A percentile compares a stretch with the other conserved stretches of the same genome.
Conservation (phyloP, 495 filamentous ascomycete genomes). For the Xylaria intraflava region DNA sequence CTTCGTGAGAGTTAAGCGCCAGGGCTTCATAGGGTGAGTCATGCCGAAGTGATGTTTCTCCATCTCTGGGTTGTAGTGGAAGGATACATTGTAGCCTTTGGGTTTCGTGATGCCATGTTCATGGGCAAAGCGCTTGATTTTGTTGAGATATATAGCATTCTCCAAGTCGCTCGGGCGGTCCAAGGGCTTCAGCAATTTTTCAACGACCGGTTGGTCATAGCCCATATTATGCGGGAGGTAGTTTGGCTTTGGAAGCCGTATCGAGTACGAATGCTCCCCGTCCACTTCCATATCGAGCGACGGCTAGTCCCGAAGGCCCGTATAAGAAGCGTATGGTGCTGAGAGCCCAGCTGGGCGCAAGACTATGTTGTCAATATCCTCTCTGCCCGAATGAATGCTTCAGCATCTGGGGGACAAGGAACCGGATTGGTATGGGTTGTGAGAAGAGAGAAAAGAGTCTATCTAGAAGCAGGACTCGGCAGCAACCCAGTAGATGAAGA, state of each 20-base stretch:
- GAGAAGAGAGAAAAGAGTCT: too few relatives aligned
- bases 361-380: neutral
- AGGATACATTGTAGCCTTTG: conserved; percentile 85
- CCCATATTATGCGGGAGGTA: conserved; percentile 42
- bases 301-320: neutral
- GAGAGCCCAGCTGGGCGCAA: neutral
- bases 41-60: conserved; percentile 94
- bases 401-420: neutral
- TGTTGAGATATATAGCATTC: conserved; percentile 56
- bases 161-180: conserved; percentile 46
- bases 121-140: conserved; percentile 60
- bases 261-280: conserved; percentile 23
- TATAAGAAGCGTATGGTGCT: neutral
- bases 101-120: conserved; percentile 70
- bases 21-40: conserved; percentile 97
- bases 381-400: neutral
- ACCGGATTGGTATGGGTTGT: too few relatives aligned
- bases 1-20: conserved; percentile 92
- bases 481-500: too few relatives aligned
- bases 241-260: conserved; percentile 42
- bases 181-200: conserved; percentile 58
- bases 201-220: conserved; percentile 51
- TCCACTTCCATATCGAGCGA: conserved; percentile 20
- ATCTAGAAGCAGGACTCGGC: too few relatives aligned
- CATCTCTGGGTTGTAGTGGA: conserved; percentile 91